Evolutionary conservation across 2,329 filamentous ascomycete genomes (phyloP).

Genomic region (Teratosphaeria epicoccoides): DNA sequence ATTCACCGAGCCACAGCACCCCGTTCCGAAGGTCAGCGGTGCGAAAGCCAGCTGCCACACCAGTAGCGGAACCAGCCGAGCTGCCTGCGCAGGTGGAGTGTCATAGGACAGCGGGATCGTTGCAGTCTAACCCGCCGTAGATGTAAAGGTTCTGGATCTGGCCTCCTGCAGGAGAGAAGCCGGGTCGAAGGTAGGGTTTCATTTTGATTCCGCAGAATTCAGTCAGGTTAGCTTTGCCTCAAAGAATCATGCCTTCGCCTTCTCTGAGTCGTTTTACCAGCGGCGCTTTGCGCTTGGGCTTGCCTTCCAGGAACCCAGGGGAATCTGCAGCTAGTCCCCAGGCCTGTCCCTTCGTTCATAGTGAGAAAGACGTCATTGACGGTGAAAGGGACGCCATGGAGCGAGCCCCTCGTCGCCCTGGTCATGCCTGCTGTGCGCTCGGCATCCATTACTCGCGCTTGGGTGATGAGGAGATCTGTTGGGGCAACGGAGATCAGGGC

Average conservation of each 20-base stretch:
- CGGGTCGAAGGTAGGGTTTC: constrained; percentile 24
- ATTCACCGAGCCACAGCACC: constrained; percentile 31
- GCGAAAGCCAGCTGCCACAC: constrained; percentile 32
- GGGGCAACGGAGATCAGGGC: constrained; percentile 32
- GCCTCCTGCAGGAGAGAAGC: constrained; percentile 32
- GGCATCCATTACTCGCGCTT: constrained; percentile 30
- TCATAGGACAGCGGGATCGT: constrained; percentile 9
- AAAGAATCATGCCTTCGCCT: constrained; percentile 29
- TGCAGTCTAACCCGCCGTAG: constrained; percentile 19
- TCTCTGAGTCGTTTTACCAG: constrained; percentile 29
- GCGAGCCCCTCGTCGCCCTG: constrained; percentile 27
- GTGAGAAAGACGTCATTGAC: constrained; percentile 32
- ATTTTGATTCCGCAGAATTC: constrained; percentile 29
- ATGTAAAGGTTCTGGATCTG: constrained; percentile 31
- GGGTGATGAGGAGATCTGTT: constrained; percentile 25
- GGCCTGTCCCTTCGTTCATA: constrained; percentile 27
- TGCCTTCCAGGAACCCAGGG: constrained; percentile 27
- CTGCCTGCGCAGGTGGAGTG: constrained; percentile 30
- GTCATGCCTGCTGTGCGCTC: constrained; percentile 28
- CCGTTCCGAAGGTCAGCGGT: constrained; percentile 29
- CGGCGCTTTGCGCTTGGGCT: constrained; percentile 27
- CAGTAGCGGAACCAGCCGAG: constrained; percentile 24
- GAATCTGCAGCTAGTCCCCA: constrained; percentile 33
- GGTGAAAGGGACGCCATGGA: constrained; percentile 36
- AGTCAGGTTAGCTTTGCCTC: constrained; percentile 35